phyloP scores from a whole-genome alignment of 768 basidiomycete genomes.

The Cantharellus anzutake region DNA sequence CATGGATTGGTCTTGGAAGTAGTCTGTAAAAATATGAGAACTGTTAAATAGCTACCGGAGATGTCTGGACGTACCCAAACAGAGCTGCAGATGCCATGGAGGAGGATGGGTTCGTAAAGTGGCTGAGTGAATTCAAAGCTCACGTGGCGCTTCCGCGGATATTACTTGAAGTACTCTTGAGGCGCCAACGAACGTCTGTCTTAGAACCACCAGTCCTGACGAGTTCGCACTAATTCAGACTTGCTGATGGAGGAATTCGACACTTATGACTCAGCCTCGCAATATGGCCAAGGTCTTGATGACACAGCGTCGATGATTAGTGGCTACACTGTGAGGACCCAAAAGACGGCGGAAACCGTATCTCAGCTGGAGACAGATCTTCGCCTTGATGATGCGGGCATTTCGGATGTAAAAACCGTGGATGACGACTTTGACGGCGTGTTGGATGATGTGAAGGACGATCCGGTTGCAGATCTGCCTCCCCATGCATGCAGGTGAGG shows the following conservation, averaged over 20 bases:
- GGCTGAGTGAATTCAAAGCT: neutral
- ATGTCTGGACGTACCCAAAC: neutral
- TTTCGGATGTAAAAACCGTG: slow-evolving; percentile 8
- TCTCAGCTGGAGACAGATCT: slow-evolving; percentile 8
- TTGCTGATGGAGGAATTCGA: slow-evolving; percentile 5
- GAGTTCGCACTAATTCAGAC: neutral
- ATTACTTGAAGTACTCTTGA: neutral
- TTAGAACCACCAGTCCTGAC: neutral
- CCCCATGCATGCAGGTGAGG: slow-evolving; percentile 88
- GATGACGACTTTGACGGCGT: slow-evolving; percentile 85
- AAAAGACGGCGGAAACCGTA: slow-evolving; percentile 2
- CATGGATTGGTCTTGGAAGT: slow-evolving; percentile 46
- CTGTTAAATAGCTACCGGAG: neutral
- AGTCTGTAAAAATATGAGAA: slow-evolving; percentile 22
- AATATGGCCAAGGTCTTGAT: slow-evolving; percentile 12
- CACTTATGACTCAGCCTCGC: slow-evolving; percentile 10
- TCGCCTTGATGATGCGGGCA: slow-evolving; percentile 10
- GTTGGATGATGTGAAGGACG: slow-evolving; percentile 77
- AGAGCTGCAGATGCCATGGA: neutral
- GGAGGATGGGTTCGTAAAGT: neutral
- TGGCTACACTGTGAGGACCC: slow-evolving; percentile 12
- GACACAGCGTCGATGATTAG: slow-evolving; percentile 14
- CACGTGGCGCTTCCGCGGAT: neutral
- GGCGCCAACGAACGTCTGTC: no score
- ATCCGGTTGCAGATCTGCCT: slow-evolving; percentile 55